Base-by-base conservation (phyloP, 352 stramenopile species). In the Phytophthora niederhauseri region DNA sequence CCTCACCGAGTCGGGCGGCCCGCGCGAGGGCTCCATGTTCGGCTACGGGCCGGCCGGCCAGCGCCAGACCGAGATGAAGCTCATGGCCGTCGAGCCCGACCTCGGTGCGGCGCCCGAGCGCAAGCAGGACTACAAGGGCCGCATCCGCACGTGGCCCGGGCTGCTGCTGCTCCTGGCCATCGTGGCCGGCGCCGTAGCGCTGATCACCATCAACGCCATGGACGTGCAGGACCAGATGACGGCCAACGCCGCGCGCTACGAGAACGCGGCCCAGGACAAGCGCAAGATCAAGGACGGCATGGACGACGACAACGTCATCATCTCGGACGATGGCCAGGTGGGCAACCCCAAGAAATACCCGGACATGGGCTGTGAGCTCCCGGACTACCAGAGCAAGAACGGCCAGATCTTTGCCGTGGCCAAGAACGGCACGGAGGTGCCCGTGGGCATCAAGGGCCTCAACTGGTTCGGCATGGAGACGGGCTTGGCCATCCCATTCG, bases 401-500 rank as follows among this genome's bases (percentile, higher is more conserved):
- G 76, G 82, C 2, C 63, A 80, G 17, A 85, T 90, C 36, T 73
- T 70, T 26, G 70, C 79, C 0, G 75, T 87, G 0, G 28, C 76
- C 0, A 72, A 80, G 28, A 89, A 91, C 55, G 84, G 84, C 4
- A 90, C 79, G 0, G 82, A 92, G 50, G 66, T 87, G 5, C 46
- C 70, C 0, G 68, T 92, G 5, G 72, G 64, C 2, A 78, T 92
- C 57, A 92, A 92, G 36, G 84, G 84, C 15, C 59, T 89, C 51
- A 92, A 91, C 61, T 92, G 84, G 84, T 92, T 91, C 64, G 84
- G 84, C 19, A 92, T 92, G 84, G 84, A 92, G 57, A 91, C 85
- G 8, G 78, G 75, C 0, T n/a, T 83, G 2, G 64, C 66, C 0
- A 79, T 93, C n/a, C 85, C 84, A 0, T 87, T 93, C 45, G 85